Evolutionary conservation across 2,329 filamentous ascomycete species (phyloP).

Genomic region (Stachybotrys chartarum): DNA sequence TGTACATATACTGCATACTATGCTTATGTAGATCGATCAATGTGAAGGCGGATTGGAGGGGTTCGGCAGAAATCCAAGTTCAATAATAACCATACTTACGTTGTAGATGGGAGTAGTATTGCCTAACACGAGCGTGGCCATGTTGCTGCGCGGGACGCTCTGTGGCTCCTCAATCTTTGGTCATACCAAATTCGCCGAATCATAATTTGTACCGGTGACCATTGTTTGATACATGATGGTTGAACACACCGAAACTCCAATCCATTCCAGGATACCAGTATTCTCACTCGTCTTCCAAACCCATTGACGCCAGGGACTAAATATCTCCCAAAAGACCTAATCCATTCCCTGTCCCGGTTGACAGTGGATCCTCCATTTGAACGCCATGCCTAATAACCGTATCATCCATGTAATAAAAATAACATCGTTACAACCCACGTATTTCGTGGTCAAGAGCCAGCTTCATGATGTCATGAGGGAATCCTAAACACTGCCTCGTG

Average conservation of each 20-base stretch:
- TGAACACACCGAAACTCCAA: not conserved
- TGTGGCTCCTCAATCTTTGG: no score
- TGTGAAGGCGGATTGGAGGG: no score
- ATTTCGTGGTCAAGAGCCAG: constrained; percentile 2
- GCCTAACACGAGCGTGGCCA: not conserved
- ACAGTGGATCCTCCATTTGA: not conserved
- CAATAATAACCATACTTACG: no score
- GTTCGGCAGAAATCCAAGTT: no score
- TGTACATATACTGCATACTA: not conserved
- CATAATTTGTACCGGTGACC: not conserved
- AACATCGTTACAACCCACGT: constrained; percentile 13
- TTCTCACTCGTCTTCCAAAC: not conserved
- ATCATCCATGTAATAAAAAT: not conserved
- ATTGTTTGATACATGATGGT: not conserved
- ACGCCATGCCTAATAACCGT: not conserved
- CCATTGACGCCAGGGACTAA: not conserved
- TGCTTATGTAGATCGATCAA: no score
- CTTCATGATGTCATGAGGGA: not conserved
- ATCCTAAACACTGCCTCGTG: constrained; percentile 21
- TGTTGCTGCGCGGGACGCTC: no score
- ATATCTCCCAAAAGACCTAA: not conserved
- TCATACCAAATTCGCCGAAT: not conserved
- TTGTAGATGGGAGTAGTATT: not conserved
- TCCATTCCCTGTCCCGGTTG: not conserved
- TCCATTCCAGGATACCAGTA: not conserved